Evolutionary conservation across 2,329 filamentous ascomycete genomes (phyloP).

Genomic region (Pyrenophora tritici-repentis): DNA sequence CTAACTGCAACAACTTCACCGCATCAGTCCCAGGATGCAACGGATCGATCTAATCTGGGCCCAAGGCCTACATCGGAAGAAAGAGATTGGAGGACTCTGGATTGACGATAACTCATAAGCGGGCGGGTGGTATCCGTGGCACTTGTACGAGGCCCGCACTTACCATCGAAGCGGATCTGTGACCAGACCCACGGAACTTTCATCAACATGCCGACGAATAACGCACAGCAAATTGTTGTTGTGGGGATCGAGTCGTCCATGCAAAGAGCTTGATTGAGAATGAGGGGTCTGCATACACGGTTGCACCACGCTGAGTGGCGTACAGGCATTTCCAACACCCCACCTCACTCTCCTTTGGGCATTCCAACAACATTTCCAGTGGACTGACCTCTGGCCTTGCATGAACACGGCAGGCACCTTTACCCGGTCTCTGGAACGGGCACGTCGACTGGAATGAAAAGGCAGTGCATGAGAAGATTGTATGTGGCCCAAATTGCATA

Average conservation of each 20-base stretch:
- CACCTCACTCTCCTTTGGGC: neutral
- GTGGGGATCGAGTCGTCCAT: conserved; percentile 9
- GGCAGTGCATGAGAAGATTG: neutral
- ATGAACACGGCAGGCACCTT: conserved; percentile 2
- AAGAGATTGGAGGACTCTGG: conserved; percentile 16
- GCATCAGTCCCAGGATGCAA: conserved; percentile 7
- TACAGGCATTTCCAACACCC: conserved; percentile 7
- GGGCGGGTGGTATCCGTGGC: conserved; percentile 33
- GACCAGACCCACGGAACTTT: conserved; percentile 5
- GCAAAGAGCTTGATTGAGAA: conserved; percentile 13
- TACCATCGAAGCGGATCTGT: conserved; percentile 19
- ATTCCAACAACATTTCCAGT: conserved; percentile 1
- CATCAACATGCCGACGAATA: conserved; percentile 1
- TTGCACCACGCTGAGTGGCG: conserved; percentile 16
- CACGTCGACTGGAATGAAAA: neutral
- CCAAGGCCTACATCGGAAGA: conserved; percentile 13
- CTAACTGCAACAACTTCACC: conserved; percentile 8
- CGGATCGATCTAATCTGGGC: conserved; percentile 14
- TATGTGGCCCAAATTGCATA: neutral
- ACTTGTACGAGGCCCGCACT: conserved; percentile 22
- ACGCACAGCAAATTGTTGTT: neutral
- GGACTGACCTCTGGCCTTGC: neutral
- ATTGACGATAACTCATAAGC: conserved; percentile 35
- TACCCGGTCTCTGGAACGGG: conserved; percentile 12
- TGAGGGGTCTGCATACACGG: conserved; percentile 13